Evolutionary conservation across 208 protist species (phyloP).

Genomic region (Spongospora subterranea): DNA sequence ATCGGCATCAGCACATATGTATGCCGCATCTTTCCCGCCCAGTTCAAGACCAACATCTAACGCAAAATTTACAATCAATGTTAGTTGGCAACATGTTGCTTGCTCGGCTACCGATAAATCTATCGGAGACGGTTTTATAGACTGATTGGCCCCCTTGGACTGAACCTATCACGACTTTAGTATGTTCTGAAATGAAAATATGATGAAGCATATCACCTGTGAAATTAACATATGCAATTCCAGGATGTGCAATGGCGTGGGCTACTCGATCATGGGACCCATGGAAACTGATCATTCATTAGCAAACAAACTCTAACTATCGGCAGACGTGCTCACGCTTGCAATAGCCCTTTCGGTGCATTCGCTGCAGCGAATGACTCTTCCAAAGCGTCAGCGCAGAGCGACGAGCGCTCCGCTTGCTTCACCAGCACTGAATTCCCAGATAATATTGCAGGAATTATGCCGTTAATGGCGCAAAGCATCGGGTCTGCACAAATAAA

Average conservation of each 20-base stretch:
- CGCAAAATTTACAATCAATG: not conserved
- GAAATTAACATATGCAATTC: conserved; percentile 44
- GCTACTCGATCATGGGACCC: conserved; percentile 32
- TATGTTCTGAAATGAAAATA: not conserved
- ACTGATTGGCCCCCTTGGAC: not conserved
- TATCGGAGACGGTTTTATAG: conserved; percentile 19
- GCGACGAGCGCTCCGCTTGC: conserved; percentile 20
- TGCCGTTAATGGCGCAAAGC: conserved; percentile 59
- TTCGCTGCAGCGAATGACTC: not conserved
- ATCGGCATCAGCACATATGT: conserved; percentile 62
- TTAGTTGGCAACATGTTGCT: not conserved
- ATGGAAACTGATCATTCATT: conserved; percentile 19
- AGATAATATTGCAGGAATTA: conserved; percentile 50
- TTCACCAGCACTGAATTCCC: conserved; percentile 60
- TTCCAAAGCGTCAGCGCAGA: conserved; percentile 57
- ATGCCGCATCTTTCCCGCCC: conserved; percentile 64
- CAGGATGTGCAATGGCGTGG: conserved; percentile 36
- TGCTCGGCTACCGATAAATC: conserved; percentile 28
- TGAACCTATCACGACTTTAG: not conserved
- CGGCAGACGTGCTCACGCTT: not conserved
- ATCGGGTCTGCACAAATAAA: conserved; percentile 13
- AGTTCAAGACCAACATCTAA: conserved; percentile 61
- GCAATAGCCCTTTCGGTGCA: conserved; percentile 12
- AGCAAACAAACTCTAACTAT: not conserved
- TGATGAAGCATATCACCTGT: not conserved